Conservation (phyloP, 495 filamentous ascomycete species). For the Xylaria nigripes region DNA sequence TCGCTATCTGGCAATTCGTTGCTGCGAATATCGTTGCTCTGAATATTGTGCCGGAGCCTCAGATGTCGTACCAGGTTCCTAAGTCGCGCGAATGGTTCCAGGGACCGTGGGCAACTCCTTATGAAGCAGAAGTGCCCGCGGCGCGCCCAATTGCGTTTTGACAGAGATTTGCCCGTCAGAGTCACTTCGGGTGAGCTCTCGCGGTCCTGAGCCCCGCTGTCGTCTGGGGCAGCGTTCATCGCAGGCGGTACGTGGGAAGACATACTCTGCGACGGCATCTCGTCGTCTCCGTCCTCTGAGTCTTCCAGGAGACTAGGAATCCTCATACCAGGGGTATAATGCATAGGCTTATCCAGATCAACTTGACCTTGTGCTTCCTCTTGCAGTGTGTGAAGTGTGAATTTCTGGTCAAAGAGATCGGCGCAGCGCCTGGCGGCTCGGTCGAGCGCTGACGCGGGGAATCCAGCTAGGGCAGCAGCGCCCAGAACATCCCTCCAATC, state of each 20-base stretch:
- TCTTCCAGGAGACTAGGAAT: constrained; percentile 25
- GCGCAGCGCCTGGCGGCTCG: constrained; percentile 62
- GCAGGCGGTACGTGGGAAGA: background rate
- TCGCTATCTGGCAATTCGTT: constrained; percentile 22
- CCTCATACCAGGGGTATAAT: constrained; percentile 29
- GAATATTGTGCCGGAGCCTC: constrained; percentile 28
- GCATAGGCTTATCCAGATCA: constrained; percentile 10
- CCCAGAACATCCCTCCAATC: constrained; percentile 80
- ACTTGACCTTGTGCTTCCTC: constrained; percentile 29
- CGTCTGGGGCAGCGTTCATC: background rate
- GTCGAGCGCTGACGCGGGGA: constrained; percentile 51
- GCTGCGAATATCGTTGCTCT: background rate
- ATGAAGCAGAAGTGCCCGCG: constrained; percentile 22
- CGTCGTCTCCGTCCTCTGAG: constrained; percentile 24
- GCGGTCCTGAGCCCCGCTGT: background rate
- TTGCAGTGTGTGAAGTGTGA: constrained; percentile 49
- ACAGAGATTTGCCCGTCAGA: constrained; percentile 8
- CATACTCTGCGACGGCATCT: background rate
- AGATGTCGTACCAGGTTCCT: constrained; percentile 28
- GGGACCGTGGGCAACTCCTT: constrained; percentile 24
- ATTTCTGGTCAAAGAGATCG: constrained; percentile 58
- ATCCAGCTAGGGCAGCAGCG: constrained; percentile 61
- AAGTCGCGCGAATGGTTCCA: constrained; percentile 22
- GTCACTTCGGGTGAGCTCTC: background rate
- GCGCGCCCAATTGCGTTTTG: constrained; percentile 1